phyloP scores from a whole-genome alignment of 2,329 filamentous ascomycete species.

The Raffaelea deltoideospora region DNA sequence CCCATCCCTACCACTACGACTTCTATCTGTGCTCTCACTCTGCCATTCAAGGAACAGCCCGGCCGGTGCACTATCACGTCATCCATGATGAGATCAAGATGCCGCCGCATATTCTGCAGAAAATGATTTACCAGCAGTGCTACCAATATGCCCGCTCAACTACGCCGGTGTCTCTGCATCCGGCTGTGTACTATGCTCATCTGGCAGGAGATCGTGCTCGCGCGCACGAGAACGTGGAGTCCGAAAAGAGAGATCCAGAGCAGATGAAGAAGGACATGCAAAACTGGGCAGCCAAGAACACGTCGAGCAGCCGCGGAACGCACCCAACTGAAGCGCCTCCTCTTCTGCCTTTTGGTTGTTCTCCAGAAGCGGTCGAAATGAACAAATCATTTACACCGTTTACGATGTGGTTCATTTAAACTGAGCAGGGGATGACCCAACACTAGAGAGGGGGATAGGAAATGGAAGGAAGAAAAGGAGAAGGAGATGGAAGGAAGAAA shows the following conservation, averaged over 20 bases:
- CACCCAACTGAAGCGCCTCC: constrained; percentile 10
- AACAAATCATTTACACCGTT: constrained; percentile 16
- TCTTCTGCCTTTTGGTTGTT: constrained; percentile 17
- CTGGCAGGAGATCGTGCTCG: constrained; percentile 69
- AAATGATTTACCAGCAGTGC: constrained; percentile 86
- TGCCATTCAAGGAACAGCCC: constrained; percentile 86
- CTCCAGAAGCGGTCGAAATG: constrained; percentile 4
- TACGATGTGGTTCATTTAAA: constrained; percentile 31
- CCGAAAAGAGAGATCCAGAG: constrained; percentile 27
- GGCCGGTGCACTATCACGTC: constrained; percentile 85
- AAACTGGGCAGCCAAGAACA: constrained; percentile 24
- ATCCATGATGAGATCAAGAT: constrained; percentile 67
- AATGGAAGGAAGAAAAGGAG: background rate
- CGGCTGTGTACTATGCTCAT: constrained; percentile 93
- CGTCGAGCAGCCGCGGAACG: constrained; percentile 11
- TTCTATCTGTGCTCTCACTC: constrained; percentile 52
- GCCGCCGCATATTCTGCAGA: constrained; percentile 55
- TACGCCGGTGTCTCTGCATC: constrained; percentile 77
- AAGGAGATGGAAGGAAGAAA: background rate
- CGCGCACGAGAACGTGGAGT: constrained; percentile 46
- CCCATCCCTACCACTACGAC: constrained; percentile 79
- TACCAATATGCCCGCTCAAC: constrained; percentile 90
- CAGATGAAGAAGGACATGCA: constrained; percentile 26
- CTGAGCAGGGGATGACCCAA: no score
- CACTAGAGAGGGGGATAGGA: background rate